Evolutionary conservation across 306 rosid genomes (phyloP).

Genomic region (Cicer cuneatum): DNA sequence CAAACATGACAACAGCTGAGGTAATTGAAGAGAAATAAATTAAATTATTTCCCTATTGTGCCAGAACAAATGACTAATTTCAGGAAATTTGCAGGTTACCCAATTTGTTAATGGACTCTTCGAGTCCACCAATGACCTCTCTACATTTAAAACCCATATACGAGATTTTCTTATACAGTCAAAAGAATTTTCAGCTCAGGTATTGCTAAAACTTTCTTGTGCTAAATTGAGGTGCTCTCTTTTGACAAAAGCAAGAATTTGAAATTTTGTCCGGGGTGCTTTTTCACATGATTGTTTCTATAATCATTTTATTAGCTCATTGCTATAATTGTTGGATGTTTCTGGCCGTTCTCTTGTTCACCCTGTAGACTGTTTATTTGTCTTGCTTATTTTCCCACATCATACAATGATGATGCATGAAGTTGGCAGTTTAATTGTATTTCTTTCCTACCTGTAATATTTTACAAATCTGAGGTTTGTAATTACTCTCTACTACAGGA

Average conservation of each 20-base stretch:
- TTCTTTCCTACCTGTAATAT: not conserved
- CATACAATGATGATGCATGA: not conserved
- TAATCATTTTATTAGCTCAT: not conserved
- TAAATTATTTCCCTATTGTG: conserved; percentile 8
- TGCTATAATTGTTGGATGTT: not conserved
- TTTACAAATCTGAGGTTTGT: conserved; percentile 4
- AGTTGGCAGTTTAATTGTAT: not conserved
- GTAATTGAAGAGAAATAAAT: conserved; percentile 48
- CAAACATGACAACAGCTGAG: conserved; percentile 95
- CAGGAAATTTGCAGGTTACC: conserved; percentile 65
- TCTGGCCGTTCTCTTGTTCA: conserved; percentile 3
- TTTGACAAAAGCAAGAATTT: not conserved
- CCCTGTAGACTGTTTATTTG: not conserved
- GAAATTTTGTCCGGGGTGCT: not conserved
- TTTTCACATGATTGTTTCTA: not conserved
- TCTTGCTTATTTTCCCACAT: not conserved
- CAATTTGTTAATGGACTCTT: conserved; percentile 92
- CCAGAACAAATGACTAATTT: conserved; percentile 32
- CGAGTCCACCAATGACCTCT: conserved; percentile 76
- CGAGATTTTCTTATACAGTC: conserved; percentile 95
- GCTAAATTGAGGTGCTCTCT: not conserved
- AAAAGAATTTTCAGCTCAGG: conserved; percentile 99
- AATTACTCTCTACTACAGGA: conserved; percentile 60
- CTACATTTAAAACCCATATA: conserved; percentile 78
- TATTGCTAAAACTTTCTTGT: conserved; percentile 37